These are phyloP conservation scores for Diospyros kaki DNA, from an alignment of 148 eudicot genomes.

Conservation along the genomic window DNA sequence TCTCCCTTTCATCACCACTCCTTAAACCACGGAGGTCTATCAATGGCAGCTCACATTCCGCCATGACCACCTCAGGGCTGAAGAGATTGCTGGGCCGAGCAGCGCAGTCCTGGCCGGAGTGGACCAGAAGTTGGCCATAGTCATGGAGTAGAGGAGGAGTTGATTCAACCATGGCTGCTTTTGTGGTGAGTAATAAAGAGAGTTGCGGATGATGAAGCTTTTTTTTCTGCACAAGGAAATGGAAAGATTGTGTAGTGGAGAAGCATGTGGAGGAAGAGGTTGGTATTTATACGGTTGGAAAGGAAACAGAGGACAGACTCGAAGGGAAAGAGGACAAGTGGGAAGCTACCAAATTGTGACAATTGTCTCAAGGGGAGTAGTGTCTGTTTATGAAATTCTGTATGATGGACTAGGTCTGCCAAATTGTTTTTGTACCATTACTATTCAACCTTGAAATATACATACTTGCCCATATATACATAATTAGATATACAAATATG, in stretches of 20 bases:
- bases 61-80: background rate
- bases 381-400: background rate
- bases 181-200: background rate
- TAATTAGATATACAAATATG: no score
- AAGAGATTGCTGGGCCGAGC: background rate
- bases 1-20: constrained; percentile 14
- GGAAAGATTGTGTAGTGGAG: background rate
- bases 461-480: background rate
- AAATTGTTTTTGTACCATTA: background rate
- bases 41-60: constrained; percentile 33
- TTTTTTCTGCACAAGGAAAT: no score
- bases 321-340: background rate
- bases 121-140: constrained; percentile 10
- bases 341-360: constrained; percentile 15
- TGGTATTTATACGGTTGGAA: background rate
- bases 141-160: constrained; percentile 27
- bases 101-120: background rate
- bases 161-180: constrained; percentile 18
- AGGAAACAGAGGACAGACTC: background rate
- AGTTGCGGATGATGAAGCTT: background rate
- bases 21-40: constrained; percentile 27
- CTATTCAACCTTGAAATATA: background rate
- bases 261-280: background rate
- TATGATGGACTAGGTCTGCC: background rate
- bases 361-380: constrained; percentile 19